Evolutionary conservation across 139 green algal species (phyloP).

Genomic region (Pleodorina starrii): DNA sequence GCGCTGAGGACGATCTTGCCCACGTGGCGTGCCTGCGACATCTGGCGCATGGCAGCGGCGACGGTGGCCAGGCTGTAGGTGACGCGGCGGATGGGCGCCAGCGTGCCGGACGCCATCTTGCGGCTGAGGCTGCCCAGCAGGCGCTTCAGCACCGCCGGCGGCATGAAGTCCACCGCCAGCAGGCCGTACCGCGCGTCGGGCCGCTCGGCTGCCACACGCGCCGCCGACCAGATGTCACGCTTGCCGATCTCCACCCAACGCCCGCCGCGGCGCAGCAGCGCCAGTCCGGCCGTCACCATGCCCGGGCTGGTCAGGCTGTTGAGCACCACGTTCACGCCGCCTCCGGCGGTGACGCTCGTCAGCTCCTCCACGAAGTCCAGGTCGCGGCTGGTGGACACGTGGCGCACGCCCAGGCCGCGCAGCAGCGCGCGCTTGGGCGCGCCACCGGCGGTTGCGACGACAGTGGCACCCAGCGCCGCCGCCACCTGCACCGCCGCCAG

Average conservation of each 20-base stretch:
- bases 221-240: constrained; percentile 84
- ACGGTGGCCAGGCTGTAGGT: constrained; percentile 60
- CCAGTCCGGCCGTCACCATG: constrained; percentile 82
- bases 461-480: constrained; percentile 46
- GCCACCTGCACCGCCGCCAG: constrained; percentile 79
- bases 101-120: constrained; percentile 59
- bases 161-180: constrained; percentile 91
- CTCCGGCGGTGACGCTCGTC: background rate
- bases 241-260: constrained; percentile 91
- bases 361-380: constrained; percentile 72
- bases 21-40: constrained; percentile 83
- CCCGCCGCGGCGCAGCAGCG: constrained; percentile 65
- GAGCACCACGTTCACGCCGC: constrained; percentile 70
- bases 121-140: constrained; percentile 55
- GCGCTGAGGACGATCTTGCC: constrained; percentile 87
- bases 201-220: constrained; percentile 78
- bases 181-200: constrained; percentile 79
- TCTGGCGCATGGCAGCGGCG: constrained; percentile 61
- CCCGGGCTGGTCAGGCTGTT: constrained; percentile 90
- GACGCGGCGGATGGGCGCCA: constrained; percentile 69
- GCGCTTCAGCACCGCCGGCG: constrained; percentile 58
- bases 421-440: constrained; percentile 79
- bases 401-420: constrained; percentile 65
- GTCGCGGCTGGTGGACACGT: constrained; percentile 75
- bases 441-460: constrained; percentile 81